Evolutionary conservation across 2,329 filamentous ascomycete species (phyloP), one percentile per base, ranked within the genome.

Genomic region (Colletotrichum tanaceti): DNA sequence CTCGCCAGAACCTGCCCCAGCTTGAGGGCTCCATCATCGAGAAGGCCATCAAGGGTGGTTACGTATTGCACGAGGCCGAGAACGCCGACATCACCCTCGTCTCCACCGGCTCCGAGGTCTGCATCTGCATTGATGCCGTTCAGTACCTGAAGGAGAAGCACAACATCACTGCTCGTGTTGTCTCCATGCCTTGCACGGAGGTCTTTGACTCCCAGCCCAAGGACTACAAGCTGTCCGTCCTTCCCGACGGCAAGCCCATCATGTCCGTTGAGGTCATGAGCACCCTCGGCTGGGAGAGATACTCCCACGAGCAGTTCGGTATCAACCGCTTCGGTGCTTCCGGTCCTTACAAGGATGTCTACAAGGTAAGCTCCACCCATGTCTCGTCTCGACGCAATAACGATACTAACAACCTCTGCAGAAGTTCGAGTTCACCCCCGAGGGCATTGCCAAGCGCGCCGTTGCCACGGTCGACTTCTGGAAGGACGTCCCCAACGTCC

Each of bases 401-500:
- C 43, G 9, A 22, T 73, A 68, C 79, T 86, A 79, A 85, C 79
- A 76, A 75, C 58, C 28, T 65, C 59, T 78, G 76, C 76, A 97
- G 92, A 98, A 98, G 89, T 99, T 99, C 85, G 96, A 98, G 84
- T 98, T 99, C 87, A 99, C 95, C 58, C 93, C 96, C 62, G 95
- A 97, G 84, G 96, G 96, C 73, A 92, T 99, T 80, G 87, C 93
- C 84, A 98, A 98, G 92, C 94, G 96, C 77, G 96, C 95, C 70
- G 82, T 93, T 72, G 91, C 92, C 75, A 99, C 96, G 72, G 86
- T 98, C 77, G 90, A 98, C 80, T 99, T 98, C 90, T 99, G 94
- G 91, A 98, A 98, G 92, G 92, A 91, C 74, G 89, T 91, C 39
- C 85, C 92, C 80, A 94, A 95, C 84, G 87, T 98, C 78, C 93